These are phyloP conservation scores for Fusarium avenaceum DNA, from an alignment of 2,329 filamentous ascomycete species.

Conservation along the genomic window DNA sequence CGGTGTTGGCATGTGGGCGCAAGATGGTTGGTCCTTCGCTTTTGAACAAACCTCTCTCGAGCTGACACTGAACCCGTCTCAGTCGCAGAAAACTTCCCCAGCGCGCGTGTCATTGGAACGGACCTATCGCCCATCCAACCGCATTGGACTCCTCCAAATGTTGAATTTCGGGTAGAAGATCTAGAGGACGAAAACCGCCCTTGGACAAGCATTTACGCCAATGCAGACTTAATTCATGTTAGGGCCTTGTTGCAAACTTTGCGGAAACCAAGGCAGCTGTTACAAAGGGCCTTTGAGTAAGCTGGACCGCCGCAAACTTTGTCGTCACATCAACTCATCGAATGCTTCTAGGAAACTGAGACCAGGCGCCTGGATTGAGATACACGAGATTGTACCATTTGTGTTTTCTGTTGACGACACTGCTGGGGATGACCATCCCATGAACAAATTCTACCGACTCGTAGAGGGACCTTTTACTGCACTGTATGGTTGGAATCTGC, in stretches of 20 bases:
- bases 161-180: constrained; percentile 62
- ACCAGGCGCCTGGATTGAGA: constrained; percentile 58
- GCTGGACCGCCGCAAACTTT: background rate
- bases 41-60: background rate
- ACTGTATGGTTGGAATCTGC: constrained; percentile 55
- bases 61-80: constrained; percentile 21
- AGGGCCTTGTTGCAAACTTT: constrained; percentile 66
- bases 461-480: constrained; percentile 51
- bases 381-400: constrained; percentile 54
- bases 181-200: constrained; percentile 54
- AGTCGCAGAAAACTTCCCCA: constrained; percentile 63
- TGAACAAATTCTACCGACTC: constrained; percentile 53
- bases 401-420: constrained; percentile 53
- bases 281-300: constrained; percentile 62
- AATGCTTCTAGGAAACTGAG: constrained; percentile 50
- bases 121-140: constrained; percentile 62
- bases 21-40: constrained; percentile 58
- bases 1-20: constrained; percentile 68
- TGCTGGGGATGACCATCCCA: constrained; percentile 49
- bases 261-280: constrained; percentile 63
- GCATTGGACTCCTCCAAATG: constrained; percentile 67
- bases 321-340: constrained; percentile 23
- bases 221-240: constrained; percentile 67
- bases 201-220: constrained; percentile 54
- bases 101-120: constrained; percentile 61